Evolutionary conservation across 169 alveolate species (phyloP), one percentile per base, ranked within the genome.

Genomic region (Plasmodium billcollinsi): DNA sequence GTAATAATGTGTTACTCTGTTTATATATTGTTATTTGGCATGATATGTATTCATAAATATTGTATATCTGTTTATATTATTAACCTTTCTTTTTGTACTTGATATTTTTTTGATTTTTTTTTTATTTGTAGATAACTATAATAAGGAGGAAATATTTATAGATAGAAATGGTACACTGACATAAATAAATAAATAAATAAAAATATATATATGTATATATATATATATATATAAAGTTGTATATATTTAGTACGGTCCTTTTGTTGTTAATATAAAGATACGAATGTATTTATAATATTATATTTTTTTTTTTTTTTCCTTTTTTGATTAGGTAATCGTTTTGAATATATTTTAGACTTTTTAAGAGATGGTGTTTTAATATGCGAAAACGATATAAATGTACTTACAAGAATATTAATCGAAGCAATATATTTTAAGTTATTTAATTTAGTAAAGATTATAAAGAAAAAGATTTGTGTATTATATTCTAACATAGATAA

Each of bases 401-500:
- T 78, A 2, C 21, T 78, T 59, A 78, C 89, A 43, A 65, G 62
- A 33, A 78, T 78, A 65, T 26, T 78, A 65, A 78, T 78, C 11
- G 89, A 78, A 78, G 89, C 89, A n/a, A 59, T 78, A 45, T 78
- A 78, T 70, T 78, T 78, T 45, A 78, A 78, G 54, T 78, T 78
- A 58, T 78, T 52, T 66, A 47, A 75, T 61, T 71, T 78, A 56
- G 67, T 78, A 24, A 78, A 66, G 67, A 59, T 78, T 20, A 65
- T 78, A 65, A 78, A 66, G 54, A 78, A 78, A 33, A 78, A 78
- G 67, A 78, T 78, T 45, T 14, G 39, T 29, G 50, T 78, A 14
- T 66, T 78, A 70, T 65, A 78, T 59, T 78, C 78, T 24, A 78
- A 65, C 49, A 78, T 78, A 39, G 76, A 47, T 54, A 78, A 15